Conservation (phyloP, 2,329 filamentous ascomycete genomes). For the Beauveria caledonica region DNA sequence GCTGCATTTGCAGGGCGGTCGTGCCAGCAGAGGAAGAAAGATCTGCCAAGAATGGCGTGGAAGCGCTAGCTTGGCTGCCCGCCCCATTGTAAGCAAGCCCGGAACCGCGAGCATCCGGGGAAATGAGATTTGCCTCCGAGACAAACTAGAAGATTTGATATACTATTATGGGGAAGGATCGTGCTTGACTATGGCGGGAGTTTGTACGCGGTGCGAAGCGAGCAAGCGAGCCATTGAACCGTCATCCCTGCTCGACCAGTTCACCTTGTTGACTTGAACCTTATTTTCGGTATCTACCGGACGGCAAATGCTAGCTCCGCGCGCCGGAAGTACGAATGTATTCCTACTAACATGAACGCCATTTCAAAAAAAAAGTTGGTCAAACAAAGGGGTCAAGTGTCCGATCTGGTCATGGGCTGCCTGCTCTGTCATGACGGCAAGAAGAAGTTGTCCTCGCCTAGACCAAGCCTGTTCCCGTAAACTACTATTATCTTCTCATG, state of each 20-base stretch:
- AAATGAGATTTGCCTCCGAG: neutral
- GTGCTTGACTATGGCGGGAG: neutral
- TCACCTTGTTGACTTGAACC: neutral
- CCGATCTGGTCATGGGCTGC: neutral
- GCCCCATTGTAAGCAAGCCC: neutral
- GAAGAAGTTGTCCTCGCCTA: neutral
- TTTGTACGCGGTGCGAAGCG: neutral
- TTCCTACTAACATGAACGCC: neutral
- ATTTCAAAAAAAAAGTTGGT: neutral
- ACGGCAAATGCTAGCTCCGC: neutral
- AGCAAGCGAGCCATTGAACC: neutral
- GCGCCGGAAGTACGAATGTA: neutral
- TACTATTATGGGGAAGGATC: neutral
- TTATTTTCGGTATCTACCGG: no score
- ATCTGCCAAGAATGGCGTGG: neutral
- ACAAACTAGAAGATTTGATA: neutral
- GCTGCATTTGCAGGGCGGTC: neutral
- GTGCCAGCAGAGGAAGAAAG: neutral
- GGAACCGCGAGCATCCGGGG: slow-evolving; percentile 2
- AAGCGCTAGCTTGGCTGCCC: neutral
- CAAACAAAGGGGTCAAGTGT: neutral
- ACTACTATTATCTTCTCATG: neutral
- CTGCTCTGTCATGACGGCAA: neutral
- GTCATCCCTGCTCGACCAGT: neutral
- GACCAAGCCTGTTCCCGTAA: neutral